phyloP scores from a whole-genome alignment of 768 basidiomycete species.

The Polyporus arcularius region DNA sequence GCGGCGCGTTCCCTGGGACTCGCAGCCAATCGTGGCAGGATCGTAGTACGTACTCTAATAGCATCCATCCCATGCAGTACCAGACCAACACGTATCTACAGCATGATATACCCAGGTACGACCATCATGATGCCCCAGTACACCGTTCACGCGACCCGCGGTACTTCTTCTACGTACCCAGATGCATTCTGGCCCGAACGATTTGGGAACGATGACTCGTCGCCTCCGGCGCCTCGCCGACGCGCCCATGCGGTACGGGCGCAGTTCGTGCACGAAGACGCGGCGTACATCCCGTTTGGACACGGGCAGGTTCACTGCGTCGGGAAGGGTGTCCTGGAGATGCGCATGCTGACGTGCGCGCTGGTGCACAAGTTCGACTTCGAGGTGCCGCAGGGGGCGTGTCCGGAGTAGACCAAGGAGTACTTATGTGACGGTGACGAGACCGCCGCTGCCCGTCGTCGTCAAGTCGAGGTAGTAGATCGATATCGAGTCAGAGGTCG shows the following conservation, averaged over 20 bases:
- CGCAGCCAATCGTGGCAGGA: conserved; percentile 33
- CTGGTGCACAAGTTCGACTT: conserved; percentile 37
- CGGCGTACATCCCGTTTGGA: conserved; percentile 44
- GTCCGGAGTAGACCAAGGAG: conserved; percentile 30
- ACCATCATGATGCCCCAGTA: conserved; percentile 37
- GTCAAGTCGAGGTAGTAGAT: not conserved
- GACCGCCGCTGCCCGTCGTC: conserved; percentile 25
- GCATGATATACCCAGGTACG: conserved; percentile 42
- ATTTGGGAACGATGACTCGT: no score
- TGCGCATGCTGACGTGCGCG: conserved; percentile 31
- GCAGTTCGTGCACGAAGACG: conserved; percentile 22
- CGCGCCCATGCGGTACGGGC: not conserved
- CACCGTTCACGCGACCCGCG: conserved; percentile 42
- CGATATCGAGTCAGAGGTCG: no score
- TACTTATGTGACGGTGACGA: conserved; percentile 28
- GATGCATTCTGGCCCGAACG: conserved; percentile 45
- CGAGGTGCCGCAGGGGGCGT: conserved; percentile 29
- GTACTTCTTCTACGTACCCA: conserved; percentile 45
- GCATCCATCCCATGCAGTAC: not conserved
- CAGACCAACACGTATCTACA: conserved; percentile 14
- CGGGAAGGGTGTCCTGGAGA: conserved; percentile 41
- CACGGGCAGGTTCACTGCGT: conserved; percentile 51
- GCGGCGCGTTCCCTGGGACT: conserved; percentile 34
- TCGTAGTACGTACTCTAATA: conserved; percentile 27
- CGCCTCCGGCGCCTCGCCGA: conserved; percentile 9